A percentile compares a stretch with the other conserved stretches of the same genome.
Evolutionary conservation across 2,329 filamentous ascomycete genomes (phyloP).

Genomic region (Lomentospora prolificans): DNA sequence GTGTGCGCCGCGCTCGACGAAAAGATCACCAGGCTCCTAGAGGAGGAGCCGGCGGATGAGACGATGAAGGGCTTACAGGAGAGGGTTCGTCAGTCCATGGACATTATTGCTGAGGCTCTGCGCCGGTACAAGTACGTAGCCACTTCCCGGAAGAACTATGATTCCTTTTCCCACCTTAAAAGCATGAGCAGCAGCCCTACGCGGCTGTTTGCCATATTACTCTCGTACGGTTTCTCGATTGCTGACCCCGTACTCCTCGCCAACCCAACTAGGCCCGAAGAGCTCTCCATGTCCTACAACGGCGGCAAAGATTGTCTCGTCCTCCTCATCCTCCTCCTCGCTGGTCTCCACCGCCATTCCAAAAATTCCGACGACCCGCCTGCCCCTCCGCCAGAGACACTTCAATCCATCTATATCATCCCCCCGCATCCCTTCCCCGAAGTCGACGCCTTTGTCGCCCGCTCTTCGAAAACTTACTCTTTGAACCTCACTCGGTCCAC

Average conservation of each 20-base stretch:
- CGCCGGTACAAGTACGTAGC: conserved; percentile 58
- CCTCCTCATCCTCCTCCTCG: conserved; percentile 77
- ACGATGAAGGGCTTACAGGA: conserved; percentile 56
- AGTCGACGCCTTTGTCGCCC: conserved; percentile 73
- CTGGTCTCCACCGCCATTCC: conserved; percentile 37
- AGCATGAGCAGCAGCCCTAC: too few species aligned
- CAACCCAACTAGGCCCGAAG: conserved; percentile 45
- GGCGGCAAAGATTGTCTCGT: conserved; percentile 97
- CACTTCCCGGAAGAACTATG: conserved; percentile 1
- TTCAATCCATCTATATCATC: conserved; percentile 85
- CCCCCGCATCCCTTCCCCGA: conserved; percentile 74
- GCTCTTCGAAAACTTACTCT: conserved; percentile 58
- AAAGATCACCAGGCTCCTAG: conserved; percentile 57
- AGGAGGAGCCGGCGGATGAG: conserved; percentile 43
- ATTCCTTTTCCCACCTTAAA: too few species aligned
- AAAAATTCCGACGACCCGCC: conserved; percentile 16
- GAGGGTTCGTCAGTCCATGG: conserved; percentile 64
- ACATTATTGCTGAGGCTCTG: conserved; percentile 66
- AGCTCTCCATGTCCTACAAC: conserved; percentile 90
- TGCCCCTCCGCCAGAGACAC: conserved; percentile 26
- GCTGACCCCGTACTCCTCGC: not conserved
- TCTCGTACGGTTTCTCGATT: conserved; percentile 8
- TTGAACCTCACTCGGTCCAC: conserved; percentile 67
- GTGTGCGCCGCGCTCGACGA: conserved; percentile 44
- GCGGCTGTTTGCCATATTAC: too few species aligned